Evolutionary conservation across 1,284 basidiomycete species (phyloP), one percentile per base, ranked within the genome.

Genomic region (Lentinus polychrous): DNA sequence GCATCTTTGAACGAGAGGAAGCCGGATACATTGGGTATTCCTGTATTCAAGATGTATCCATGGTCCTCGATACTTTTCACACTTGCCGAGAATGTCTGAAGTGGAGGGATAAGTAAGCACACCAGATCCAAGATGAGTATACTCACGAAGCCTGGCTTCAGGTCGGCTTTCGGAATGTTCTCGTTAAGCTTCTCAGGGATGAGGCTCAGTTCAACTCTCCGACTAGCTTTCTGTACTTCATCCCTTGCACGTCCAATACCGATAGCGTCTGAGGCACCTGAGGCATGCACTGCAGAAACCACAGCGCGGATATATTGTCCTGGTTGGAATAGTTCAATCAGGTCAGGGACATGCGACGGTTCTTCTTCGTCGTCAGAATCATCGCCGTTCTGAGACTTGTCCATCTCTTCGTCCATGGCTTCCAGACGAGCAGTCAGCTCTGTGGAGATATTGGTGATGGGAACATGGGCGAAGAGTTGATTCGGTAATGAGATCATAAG

Each of bases 401-500:
- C 71, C 18, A 75, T 75, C 18, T 78, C 77, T 37, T 78, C 73
- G 40, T 81, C 78, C 57, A 79, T 73, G 32, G 71, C 71, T 57
- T 86, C 87, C 23, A 91, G 74, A 14, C 79, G 72, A 20, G 72
- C 59, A 2, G 94, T 98, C 52, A 95, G 78, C 56, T 89, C 83
- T 12, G 78, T 69, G n/a, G 94, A 93, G 52, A 99, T 81, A 66
- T 94, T 85, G 31, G 94, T 98, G 58, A 99, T 94, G 8, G 96
- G 95, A 22, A 99, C 77, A 67, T 99, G 94, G 3, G 83, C 96
- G 55, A 94, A 80, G 37, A 99, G 81, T 70, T 99, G 95, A 63
- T 94, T 91, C 18, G 96, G 95, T 18, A 99, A 75, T 6, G 94
- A 97, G 20, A 99, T 74, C 49, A 99, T 81, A 38, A 99, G 77